Conservation (phyloP, 192 early-diverging fungal species). For the Mortierella alpina region DNA sequence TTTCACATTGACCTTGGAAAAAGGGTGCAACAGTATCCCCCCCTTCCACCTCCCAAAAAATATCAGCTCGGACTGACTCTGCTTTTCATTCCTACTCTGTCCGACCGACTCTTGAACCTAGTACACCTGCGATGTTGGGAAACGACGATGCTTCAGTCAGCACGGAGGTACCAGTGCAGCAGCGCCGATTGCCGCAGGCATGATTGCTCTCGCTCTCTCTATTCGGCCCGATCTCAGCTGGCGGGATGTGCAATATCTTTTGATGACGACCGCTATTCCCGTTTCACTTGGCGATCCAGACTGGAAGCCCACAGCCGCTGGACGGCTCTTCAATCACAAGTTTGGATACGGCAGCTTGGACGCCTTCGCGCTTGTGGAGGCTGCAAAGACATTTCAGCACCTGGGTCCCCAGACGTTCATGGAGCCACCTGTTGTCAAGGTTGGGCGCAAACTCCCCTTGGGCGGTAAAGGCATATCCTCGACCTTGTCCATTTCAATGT, state of each 20-base stretch:
- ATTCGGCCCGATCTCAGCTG: constrained; percentile 93
- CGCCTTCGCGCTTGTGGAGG: constrained; percentile 82
- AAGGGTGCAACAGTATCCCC: not conserved
- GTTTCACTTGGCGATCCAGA: constrained; percentile 74
- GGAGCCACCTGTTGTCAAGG: constrained; percentile 48
- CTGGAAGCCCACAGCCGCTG: constrained; percentile 77
- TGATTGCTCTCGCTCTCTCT: constrained; percentile 87
- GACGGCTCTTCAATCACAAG: constrained; percentile 89
- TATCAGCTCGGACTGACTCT: not conserved
- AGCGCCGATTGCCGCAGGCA: constrained; percentile 91
- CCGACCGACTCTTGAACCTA: constrained; percentile 30
- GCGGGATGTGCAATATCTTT: constrained; percentile 93
- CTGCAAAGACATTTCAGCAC: constrained; percentile 72
- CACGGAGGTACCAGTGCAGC: constrained; percentile 97
- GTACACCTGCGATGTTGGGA: constrained; percentile 90
- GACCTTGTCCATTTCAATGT: constrained; percentile 58
- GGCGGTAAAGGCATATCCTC: constrained; percentile 48
- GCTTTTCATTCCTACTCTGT: not conserved
- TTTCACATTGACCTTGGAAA: not conserved
- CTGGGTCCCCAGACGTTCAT: constrained; percentile 76
- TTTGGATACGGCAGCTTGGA: constrained; percentile 95
- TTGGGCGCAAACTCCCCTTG: constrained; percentile 65
- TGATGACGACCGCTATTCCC: constrained; percentile 81
- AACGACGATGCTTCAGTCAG: constrained; percentile 73
- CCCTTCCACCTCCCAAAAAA: too few species aligned